These are phyloP conservation scores for Chrysopogon serrulatus DNA, from an alignment of 176 grass and related monocot species.

Conservation along the genomic window DNA sequence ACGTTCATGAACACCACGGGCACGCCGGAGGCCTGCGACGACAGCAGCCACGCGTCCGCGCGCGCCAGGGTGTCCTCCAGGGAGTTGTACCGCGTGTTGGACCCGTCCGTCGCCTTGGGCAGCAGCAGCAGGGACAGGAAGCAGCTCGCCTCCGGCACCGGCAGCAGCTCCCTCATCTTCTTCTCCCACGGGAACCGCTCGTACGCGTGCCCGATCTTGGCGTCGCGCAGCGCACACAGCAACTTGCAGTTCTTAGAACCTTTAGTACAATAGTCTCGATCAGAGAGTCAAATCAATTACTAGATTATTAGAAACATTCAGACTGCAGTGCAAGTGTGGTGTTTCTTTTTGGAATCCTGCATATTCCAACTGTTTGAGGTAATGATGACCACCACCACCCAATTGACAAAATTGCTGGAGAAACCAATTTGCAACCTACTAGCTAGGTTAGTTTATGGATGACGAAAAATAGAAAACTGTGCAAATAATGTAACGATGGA, in stretches of 20 bases:
- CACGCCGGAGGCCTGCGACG: conserved; percentile 59
- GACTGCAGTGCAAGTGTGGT: no score
- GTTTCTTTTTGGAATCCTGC: neutral
- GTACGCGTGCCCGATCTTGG: conserved; percentile 48
- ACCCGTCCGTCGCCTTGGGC: conserved; percentile 50
- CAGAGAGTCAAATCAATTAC: neutral
- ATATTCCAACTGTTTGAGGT: neutral
- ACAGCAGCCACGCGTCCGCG: conserved; percentile 75
- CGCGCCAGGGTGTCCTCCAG: conserved; percentile 84
- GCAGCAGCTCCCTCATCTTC: conserved; percentile 79
- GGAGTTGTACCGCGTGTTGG: conserved; percentile 56
- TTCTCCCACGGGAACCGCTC: conserved; percentile 86
- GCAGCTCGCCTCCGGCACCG: conserved; percentile 36
- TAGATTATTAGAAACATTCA: neutral
- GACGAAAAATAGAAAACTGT: neutral
- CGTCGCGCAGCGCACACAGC: conserved; percentile 43
- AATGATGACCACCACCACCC: neutral
- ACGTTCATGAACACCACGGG: conserved; percentile 61
- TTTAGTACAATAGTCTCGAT: no score
- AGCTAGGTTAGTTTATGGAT: neutral
- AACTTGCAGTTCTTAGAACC: conserved; percentile 58
- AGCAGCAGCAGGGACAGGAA: conserved; percentile 83
- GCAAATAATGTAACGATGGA: neutral
- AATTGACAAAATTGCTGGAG: neutral
- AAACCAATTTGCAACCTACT: neutral